A percentile compares a stretch with the other conserved stretches of the same genome.
These are phyloP conservation scores for Kluyveromyces dobzhanskii DNA, from an alignment of 805 yeast species.

Conservation along the genomic window DNA sequence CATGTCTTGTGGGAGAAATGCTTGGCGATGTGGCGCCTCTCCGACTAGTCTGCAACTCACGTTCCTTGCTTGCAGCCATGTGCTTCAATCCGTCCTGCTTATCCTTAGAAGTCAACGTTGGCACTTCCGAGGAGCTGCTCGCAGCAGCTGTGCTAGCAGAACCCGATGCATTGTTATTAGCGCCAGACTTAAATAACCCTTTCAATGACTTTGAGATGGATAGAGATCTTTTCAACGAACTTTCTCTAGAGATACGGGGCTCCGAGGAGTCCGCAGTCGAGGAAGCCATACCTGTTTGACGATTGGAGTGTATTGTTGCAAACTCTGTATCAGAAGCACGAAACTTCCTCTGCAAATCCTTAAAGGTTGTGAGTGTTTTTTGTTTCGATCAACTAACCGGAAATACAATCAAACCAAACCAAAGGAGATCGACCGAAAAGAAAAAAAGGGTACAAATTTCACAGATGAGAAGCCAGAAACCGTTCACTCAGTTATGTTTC, in stretches of 20 bases:
- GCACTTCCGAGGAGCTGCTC: constrained; percentile 2
- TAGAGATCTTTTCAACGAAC: constrained; percentile 15
- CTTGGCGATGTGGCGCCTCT: not conserved
- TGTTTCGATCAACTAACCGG: too few species aligned
- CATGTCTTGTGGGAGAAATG: constrained; percentile 5
- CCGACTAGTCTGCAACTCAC: constrained; percentile 8
- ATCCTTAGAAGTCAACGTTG: constrained; percentile 1
- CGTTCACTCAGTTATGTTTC: too few species aligned
- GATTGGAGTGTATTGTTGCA: too few species aligned
- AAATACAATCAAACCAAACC: too few species aligned
- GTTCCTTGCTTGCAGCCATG: constrained; percentile 14
- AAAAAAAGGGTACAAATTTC: too few species aligned
- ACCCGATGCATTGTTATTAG: not conserved
- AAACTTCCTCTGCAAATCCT: too few species aligned
- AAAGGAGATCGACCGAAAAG: too few species aligned
- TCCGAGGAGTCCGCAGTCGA: constrained; percentile 3
- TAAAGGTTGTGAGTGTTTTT: too few species aligned
- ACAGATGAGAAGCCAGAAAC: too few species aligned
- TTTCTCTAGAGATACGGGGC: constrained; percentile 4
- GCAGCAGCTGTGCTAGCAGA: constrained; percentile 2
- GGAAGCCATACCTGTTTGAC: not conserved
- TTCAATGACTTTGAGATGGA: constrained; percentile 23
- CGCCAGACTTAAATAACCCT: constrained; percentile 16
- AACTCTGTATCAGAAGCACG: too few species aligned
- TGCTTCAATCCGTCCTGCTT: constrained; percentile 8